phyloP scores from a whole-genome alignment of 768 basidiomycete species.

The Nidularia pulvinata region DNA sequence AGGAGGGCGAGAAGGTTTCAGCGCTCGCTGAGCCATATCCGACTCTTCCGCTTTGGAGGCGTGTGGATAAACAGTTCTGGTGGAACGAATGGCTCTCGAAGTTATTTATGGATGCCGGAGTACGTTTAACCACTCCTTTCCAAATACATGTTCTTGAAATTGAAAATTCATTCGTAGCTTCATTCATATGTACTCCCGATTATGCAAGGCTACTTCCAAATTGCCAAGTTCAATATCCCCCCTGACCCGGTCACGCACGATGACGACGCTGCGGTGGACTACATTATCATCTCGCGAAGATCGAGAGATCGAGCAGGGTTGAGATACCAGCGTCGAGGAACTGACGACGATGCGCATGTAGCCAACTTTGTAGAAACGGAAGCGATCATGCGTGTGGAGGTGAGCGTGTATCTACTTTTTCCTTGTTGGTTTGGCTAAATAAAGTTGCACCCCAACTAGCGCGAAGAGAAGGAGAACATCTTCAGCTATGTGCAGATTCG shows the following conservation, averaged over 20 bases:
- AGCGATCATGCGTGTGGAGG: constrained; percentile 82
- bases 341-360: constrained; percentile 91
- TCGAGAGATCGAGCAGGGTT: constrained; percentile 90
- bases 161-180: constrained; percentile 36
- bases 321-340: constrained; percentile 91
- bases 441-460: constrained; percentile 35
- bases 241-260: constrained; percentile 40
- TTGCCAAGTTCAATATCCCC: constrained; percentile 65
- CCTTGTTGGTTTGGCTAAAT: not conserved
- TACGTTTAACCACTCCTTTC: constrained; percentile 29
- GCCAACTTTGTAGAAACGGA: constrained; percentile 98
- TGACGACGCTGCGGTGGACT: constrained; percentile 61
- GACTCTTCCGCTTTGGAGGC: constrained; percentile 86
- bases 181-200: constrained; percentile 89
- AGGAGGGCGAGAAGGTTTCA: constrained; percentile 37
- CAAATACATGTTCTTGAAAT: constrained; percentile 1
- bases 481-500: constrained; percentile 92
- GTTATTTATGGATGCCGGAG: constrained; percentile 87
- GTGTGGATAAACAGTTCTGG: constrained; percentile 91
- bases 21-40: constrained; percentile 71
- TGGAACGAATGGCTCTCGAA: constrained; percentile 93
- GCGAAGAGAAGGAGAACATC: constrained; percentile 72
- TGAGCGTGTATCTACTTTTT: constrained; percentile 23
- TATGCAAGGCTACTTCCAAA: constrained; percentile 92
- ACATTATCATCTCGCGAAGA: constrained; percentile 82